These are phyloP conservation scores for Monilinia fructigena DNA, from an alignment of 2,329 filamentous ascomycete species.

Conservation along the genomic window DNA sequence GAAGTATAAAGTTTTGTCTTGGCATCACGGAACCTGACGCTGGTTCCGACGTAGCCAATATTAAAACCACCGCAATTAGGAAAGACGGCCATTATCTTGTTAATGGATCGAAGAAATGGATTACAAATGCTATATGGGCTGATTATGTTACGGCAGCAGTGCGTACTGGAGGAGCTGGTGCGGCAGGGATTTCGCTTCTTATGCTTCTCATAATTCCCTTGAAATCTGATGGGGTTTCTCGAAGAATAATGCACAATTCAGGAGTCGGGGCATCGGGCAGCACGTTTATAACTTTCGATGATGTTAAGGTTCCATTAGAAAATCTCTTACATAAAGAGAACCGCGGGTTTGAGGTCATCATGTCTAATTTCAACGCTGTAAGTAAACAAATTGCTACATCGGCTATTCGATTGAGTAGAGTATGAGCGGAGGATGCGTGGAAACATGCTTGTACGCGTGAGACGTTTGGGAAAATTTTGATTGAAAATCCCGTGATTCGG, in stretches of 20 bases:
- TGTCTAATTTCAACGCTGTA: constrained; percentile 61
- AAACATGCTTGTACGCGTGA: constrained; percentile 51
- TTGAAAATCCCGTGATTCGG: constrained; percentile 58
- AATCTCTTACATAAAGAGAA: constrained; percentile 56
- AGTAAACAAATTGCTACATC: constrained; percentile 57
- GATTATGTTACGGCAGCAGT: constrained; percentile 63
- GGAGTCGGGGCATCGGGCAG: constrained; percentile 63
- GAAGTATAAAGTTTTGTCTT: constrained; percentile 60
- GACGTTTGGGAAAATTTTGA: constrained; percentile 59
- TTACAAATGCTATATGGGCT: constrained; percentile 61
- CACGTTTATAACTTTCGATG: constrained; percentile 55
- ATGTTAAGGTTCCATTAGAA: constrained; percentile 53
- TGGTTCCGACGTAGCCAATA: constrained; percentile 63
- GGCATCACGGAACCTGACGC: constrained; percentile 64
- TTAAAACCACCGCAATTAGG: constrained; percentile 57
- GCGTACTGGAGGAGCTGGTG: constrained; percentile 55
- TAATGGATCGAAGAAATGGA: constrained; percentile 69
- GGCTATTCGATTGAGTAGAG: constrained; percentile 56
- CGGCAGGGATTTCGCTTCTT: constrained; percentile 54
- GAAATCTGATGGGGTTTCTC: constrained; percentile 49
- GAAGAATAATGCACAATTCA: constrained; percentile 59
- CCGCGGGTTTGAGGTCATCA: constrained; percentile 56
- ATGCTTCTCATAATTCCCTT: constrained; percentile 59
- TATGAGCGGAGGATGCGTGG: constrained; percentile 54
- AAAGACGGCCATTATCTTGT: constrained; percentile 57